Conservation (phyloP, 352 stramenopile genomes). For the Globisporangium parvum region DNA sequence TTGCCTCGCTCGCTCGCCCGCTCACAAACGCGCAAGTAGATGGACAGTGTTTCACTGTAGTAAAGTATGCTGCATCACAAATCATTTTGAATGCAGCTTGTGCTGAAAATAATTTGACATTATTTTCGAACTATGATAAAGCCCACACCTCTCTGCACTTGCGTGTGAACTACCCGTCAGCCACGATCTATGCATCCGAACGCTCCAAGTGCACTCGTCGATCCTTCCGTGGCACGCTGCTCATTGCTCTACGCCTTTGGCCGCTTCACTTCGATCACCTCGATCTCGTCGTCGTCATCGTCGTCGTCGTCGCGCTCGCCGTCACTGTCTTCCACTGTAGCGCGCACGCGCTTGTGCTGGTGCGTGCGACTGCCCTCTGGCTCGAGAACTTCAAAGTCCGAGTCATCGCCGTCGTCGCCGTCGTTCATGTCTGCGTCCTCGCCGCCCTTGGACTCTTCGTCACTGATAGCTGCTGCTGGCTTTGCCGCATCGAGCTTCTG, state of each 20-base stretch:
- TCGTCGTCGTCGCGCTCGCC: conserved; percentile 3
- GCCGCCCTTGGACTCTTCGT: conserved; percentile 25
- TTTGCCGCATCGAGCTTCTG: conserved; percentile 36
- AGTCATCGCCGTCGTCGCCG: conserved; percentile 17
- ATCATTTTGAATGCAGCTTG: no score
- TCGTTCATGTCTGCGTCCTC: conserved; percentile 31
- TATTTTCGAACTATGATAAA: no score
- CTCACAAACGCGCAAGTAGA: no score
- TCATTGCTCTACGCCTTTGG: conserved; percentile 7
- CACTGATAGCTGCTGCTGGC: background rate
- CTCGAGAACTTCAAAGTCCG: conserved; percentile 29
- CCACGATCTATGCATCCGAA: no score
- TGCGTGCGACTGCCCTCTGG: background rate
- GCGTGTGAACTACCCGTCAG: no score
- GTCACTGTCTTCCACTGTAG: background rate
- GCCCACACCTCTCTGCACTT: no score
- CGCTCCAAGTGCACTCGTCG: no score
- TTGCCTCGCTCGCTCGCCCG: no score
- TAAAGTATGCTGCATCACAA: no score
- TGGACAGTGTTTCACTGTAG: no score
- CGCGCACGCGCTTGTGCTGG: conserved; percentile 7
- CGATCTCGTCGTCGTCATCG: conserved; percentile 7
- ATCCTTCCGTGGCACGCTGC: no score
- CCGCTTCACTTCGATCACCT: conserved; percentile 14
- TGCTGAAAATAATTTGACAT: no score